These are phyloP conservation scores for Berberis vulgaris DNA, from an alignment of 164 flowering plant genomes.

Conservation along the genomic window DNA sequence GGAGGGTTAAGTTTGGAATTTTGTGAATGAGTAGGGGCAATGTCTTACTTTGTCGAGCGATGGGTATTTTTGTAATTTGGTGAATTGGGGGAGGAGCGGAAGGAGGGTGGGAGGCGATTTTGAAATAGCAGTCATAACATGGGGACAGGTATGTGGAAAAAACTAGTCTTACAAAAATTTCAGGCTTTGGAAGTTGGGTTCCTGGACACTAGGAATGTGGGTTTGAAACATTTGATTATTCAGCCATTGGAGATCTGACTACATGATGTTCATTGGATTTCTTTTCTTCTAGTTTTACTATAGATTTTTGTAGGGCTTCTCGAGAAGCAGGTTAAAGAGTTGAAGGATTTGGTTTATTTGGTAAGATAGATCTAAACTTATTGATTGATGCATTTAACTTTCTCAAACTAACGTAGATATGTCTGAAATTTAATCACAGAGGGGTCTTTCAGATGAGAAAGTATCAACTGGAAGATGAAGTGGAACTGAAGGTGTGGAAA, in stretches of 20 bases:
- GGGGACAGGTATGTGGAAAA: slow-evolving; percentile 5
- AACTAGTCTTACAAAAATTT: slow-evolving; percentile 20
- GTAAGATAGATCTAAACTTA: slow-evolving; percentile 7
- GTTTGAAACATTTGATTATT: slow-evolving; percentile 11
- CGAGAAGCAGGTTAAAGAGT: slow-evolving; percentile 24
- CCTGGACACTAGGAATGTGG: slow-evolving; percentile 33
- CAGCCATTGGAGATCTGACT: not conserved
- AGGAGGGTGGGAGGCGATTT: no score
- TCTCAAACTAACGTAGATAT: not conserved
- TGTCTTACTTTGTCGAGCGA: no score
- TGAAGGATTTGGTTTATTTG: slow-evolving; percentile 14
- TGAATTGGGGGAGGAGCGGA: no score
- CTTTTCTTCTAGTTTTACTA: not conserved
- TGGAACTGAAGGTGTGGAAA: no score
- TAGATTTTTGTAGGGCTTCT: slow-evolving; percentile 27
- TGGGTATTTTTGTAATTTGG: no score
- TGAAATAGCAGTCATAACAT: no score
- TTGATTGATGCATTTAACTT: slow-evolving; percentile 1
- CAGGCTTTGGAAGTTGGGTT: slow-evolving; percentile 30
- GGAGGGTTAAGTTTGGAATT: no score
- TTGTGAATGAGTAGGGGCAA: no score
- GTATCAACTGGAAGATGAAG: no score
- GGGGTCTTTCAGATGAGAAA: slow-evolving; percentile 7
- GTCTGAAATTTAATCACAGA: slow-evolving; percentile 6
- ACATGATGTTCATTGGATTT: not conserved